These are phyloP conservation scores for Citrus maxima DNA, from an alignment of 345 rosid genomes.

Conservation along the genomic window DNA sequence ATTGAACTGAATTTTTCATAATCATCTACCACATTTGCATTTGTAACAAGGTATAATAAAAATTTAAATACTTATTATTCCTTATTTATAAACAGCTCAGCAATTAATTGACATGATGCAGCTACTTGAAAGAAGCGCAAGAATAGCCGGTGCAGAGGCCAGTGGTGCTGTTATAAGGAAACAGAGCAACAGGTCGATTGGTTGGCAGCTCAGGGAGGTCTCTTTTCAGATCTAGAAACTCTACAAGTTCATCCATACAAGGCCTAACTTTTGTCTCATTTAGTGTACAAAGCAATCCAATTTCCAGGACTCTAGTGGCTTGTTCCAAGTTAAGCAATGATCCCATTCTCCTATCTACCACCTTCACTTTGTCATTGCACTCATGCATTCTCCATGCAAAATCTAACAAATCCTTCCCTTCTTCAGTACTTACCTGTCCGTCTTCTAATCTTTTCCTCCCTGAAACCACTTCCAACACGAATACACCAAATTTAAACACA, in stretches of 20 bases:
- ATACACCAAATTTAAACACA: slow-evolving; percentile 48
- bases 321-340: slow-evolving; percentile 38
- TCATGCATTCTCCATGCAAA: slow-evolving; percentile 49
- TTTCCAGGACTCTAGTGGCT: slow-evolving; percentile 34
- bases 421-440: slow-evolving; percentile 8
- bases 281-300: slow-evolving; percentile 40
- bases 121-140: slow-evolving; percentile 32
- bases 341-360: slow-evolving; percentile 50
- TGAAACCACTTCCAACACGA: slow-evolving; percentile 42
- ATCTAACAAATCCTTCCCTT: slow-evolving; percentile 42
- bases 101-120: too few species aligned
- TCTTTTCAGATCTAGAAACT: slow-evolving; percentile 23
- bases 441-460: slow-evolving; percentile 43
- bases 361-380: slow-evolving; percentile 32
- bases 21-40: too few species aligned
- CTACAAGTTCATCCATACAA: slow-evolving; percentile 34
- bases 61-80: too few species aligned
- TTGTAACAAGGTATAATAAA: too few species aligned
- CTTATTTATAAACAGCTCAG: too few species aligned
- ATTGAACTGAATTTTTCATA: too few species aligned
- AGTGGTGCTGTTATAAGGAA: slow-evolving; percentile 42
- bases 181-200: slow-evolving; percentile 35
- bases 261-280: slow-evolving; percentile 51
- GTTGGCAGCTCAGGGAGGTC: slow-evolving; percentile 35
- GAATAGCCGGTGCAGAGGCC: slow-evolving; percentile 38